Evolutionary conservation across 2,329 filamentous ascomycete species (phyloP).

Genomic region (Trichophyton mentagrophytes): DNA sequence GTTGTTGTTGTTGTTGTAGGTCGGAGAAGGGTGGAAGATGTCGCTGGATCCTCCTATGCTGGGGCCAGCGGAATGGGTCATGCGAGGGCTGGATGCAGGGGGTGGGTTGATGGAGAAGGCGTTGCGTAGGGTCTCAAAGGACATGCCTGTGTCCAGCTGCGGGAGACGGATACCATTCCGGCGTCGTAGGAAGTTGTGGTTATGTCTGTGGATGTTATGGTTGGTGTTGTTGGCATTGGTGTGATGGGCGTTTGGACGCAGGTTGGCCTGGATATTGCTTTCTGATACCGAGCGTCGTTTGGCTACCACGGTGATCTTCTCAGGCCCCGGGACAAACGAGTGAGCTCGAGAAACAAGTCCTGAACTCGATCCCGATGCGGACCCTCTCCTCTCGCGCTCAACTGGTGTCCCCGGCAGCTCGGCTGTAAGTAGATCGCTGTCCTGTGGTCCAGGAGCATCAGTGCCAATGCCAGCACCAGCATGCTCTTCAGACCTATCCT

Average conservation of each 20-base stretch:
- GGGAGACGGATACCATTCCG: constrained; percentile 16
- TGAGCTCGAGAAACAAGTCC: constrained; percentile 6
- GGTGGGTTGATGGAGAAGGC: background rate
- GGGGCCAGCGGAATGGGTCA: constrained; percentile 13
- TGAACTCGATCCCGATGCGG: background rate
- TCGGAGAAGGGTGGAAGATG: background rate
- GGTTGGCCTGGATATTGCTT: constrained; percentile 9
- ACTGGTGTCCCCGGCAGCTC: background rate
- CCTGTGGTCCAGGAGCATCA: background rate
- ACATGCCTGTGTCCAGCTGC: constrained; percentile 12
- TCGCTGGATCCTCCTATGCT: constrained; percentile 5
- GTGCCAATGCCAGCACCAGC: background rate
- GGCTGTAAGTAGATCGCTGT: background rate
- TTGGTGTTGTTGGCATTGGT: background rate
- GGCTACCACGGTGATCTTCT: constrained; percentile 10
- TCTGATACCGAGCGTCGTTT: constrained; percentile 14
- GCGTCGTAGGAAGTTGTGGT: constrained; percentile 10
- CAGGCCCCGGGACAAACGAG: constrained; percentile 13
- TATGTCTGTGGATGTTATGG: constrained; percentile 3
- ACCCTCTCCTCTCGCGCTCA: background rate
- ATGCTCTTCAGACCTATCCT: background rate
- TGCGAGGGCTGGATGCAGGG: background rate
- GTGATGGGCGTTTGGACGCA: background rate
- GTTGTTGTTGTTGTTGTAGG: background rate
- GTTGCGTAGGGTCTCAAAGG: background rate